Conservation (phyloP, 768 basidiomycete genomes). For the Agrocybe pediades region DNA sequence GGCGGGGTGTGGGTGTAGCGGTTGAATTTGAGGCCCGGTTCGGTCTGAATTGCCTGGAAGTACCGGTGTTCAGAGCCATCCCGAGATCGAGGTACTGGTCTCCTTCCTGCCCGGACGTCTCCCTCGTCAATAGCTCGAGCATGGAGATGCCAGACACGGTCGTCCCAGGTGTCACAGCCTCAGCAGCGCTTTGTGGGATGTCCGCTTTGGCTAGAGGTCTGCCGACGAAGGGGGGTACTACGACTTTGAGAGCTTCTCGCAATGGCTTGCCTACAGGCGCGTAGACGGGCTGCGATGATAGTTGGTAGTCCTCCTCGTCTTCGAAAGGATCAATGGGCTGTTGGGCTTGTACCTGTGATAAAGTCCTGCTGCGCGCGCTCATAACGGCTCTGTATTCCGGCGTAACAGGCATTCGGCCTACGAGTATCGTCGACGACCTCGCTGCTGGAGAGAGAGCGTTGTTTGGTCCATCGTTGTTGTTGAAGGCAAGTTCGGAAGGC, state of each 20-base stretch:
- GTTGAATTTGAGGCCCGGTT: neutral
- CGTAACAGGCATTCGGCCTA: no score
- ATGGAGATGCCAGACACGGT: constrained; percentile 8
- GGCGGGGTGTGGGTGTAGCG: neutral
- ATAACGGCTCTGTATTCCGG: constrained; percentile 1
- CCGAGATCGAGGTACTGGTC: constrained; percentile 19
- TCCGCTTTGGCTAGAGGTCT: neutral
- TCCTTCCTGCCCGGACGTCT: neutral
- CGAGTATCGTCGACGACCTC: no score
- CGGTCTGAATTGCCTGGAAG: constrained; percentile 16
- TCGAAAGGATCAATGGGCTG: constrained; percentile 13
- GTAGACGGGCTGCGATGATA: neutral
- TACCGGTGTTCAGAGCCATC: constrained; percentile 18
- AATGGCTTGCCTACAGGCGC: neutral
- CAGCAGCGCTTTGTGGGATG: constrained; percentile 4
- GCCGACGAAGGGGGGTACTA: neutral
- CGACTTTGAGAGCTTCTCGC: neutral
- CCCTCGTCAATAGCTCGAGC: constrained; percentile 1
- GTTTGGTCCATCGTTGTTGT: neutral
- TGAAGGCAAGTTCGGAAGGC: constrained; percentile 17
- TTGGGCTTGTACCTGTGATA: neutral
- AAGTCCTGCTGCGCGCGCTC: constrained; percentile 1
- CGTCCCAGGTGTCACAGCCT: constrained; percentile 15
- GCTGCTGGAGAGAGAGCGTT: neutral
- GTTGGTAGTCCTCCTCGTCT: constrained; percentile 2